Evolutionary conservation across 208 protist species (phyloP), one percentile per base, ranked within the genome.

Genomic region (Trypanosomatidae sp.): DNA sequence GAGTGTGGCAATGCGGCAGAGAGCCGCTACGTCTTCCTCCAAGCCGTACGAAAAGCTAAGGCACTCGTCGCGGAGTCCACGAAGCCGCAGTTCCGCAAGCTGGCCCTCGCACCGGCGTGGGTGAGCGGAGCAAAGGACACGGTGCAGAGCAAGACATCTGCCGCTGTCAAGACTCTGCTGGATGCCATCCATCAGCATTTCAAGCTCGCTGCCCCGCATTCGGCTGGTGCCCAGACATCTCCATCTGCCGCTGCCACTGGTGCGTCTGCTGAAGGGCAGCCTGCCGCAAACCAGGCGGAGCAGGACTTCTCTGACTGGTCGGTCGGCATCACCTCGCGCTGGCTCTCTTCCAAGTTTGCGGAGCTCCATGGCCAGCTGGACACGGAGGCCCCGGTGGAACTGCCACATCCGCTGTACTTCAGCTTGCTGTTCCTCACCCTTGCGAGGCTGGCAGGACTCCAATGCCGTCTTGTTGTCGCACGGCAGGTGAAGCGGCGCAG

Each of bases 381-480:
- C 2, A 53, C 53, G 59, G 58, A 73, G 19, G 49, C 25, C 56
- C 71, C 64, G 5, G 58, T 78, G 6, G 60, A 53, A 13, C 62
- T 92, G 59, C 75, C 82, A 0, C 85, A 90, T 60, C 81, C 84
- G 0, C 44, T 90, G 0, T 92, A 90, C 73, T 90, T 90, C 62
- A 75, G 73, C 0, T 46, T 85, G 41, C 36, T 86, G 41, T 91
- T 88, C 81, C 79, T 86, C 0, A 76, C 84, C 2, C 79, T 95
- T 55, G 89, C 87, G 7, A 67, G 68, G 5, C 30, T 91, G 50
- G 71, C 74, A 4, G 80, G 82, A 2, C 69, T 95, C 15, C 80
- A 76, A 44, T 82, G 77, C 56, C 80, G 84, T 19, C 76, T 89
- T 49, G 84, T 89, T 17, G 76, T 85, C n/a, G 84, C 85, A 3